A percentile compares a stretch with the other conserved stretches of the same genome.
Evolutionary conservation across 768 basidiomycete genomes (phyloP).

Genomic region (Rubroboletus satanas): DNA sequence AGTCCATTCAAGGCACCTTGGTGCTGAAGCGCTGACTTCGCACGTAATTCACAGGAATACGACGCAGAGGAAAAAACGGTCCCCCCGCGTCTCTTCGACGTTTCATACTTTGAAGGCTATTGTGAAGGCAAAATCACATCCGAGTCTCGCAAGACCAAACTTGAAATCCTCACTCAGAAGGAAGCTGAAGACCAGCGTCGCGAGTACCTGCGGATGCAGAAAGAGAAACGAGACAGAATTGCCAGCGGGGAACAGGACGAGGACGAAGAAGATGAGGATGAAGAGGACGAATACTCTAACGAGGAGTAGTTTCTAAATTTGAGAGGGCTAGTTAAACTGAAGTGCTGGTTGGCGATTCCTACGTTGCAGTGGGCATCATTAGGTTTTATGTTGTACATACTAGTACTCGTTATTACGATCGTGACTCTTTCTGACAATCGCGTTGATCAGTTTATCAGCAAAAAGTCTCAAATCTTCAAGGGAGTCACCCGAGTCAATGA

Average conservation of each 20-base stretch:
- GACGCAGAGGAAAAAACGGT: constrained; percentile 23
- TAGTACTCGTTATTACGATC: too few relatives aligned
- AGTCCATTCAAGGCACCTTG: background rate
- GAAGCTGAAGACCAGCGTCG: constrained; percentile 13
- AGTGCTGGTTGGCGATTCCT: too few relatives aligned
- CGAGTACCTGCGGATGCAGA: constrained; percentile 3
- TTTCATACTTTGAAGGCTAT: constrained; percentile 23
- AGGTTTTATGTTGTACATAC: too few relatives aligned
- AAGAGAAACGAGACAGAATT: constrained; percentile 7
- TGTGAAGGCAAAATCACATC: constrained; percentile 24
- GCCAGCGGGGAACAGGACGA: constrained; percentile 10
- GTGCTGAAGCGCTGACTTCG: constrained; percentile 1
- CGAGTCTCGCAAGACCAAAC: constrained; percentile 15
- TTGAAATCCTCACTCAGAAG: constrained; percentile 20
- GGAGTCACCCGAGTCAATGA: too few relatives aligned
- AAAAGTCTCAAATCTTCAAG: too few relatives aligned
- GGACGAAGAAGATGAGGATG: constrained; percentile 2
- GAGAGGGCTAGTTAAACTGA: background rate
- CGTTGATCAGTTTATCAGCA: too few relatives aligned
- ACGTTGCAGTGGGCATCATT: too few relatives aligned
- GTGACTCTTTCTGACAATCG: too few relatives aligned
- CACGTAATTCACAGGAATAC: constrained; percentile 12
- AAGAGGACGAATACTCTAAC: constrained; percentile 1
- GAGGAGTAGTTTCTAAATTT: background rate
- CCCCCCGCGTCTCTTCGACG: constrained; percentile 16